Percentiles rank a stretch among this genome's conserved stretches.
Conservation (phyloP, 2,329 filamentous ascomycete genomes). For the Epichloe glyceriae region DNA sequence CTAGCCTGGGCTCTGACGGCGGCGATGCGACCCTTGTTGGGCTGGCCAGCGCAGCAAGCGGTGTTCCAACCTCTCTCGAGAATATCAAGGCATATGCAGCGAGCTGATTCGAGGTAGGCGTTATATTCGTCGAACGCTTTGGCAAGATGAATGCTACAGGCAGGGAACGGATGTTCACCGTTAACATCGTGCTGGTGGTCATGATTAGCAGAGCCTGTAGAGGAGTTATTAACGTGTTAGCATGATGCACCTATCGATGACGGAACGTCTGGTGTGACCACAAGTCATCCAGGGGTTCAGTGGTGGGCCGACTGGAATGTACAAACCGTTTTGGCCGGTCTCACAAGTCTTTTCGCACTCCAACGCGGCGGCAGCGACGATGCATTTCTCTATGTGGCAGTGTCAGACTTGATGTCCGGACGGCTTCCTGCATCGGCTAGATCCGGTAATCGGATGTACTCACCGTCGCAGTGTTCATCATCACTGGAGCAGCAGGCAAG, state of each 20-base stretch:
- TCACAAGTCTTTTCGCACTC: conserved; percentile 20
- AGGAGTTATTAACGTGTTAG: not conserved
- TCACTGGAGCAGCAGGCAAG: conserved; percentile 15
- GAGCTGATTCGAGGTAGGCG: conserved; percentile 22
- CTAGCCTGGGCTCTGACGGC: not conserved
- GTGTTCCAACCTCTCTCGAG: conserved; percentile 16
- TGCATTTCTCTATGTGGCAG: conserved; percentile 18
- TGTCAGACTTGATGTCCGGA: conserved; percentile 1
- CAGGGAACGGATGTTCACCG: conserved; percentile 13
- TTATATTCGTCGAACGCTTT: conserved; percentile 22
- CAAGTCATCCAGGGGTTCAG: not conserved
- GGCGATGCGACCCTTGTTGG: not conserved
- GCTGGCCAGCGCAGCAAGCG: conserved; percentile 15
- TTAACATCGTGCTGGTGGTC: conserved; percentile 16
- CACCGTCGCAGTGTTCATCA: conserved; percentile 17
- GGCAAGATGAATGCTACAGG: conserved; percentile 20
- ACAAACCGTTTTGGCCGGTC: conserved; percentile 12
- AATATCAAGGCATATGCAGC: conserved; percentile 24
- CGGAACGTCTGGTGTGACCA: not conserved
- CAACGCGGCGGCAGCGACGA: conserved; percentile 16
- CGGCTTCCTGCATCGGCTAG: not conserved
- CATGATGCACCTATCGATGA: not conserved
- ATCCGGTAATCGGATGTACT: not conserved
- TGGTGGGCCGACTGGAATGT: not conserved
- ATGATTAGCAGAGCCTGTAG: conserved; percentile 9